Percentiles rank a stretch among this genome's conserved stretches.
Conservation (phyloP, 2,329 filamentous ascomycete species). For the Bipolaris victoriae region DNA sequence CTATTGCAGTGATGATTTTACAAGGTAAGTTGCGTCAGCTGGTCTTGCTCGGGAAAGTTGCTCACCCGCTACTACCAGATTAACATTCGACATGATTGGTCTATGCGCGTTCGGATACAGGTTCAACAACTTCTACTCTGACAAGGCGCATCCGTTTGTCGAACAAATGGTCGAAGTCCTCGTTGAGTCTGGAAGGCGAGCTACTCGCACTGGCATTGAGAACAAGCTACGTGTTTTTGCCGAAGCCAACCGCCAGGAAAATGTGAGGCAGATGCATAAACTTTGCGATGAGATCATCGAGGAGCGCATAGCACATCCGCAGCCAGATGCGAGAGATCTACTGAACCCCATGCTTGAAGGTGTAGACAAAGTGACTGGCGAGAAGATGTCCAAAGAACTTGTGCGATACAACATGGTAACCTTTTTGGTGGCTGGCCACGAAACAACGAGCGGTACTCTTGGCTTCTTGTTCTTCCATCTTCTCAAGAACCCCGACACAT, state of each 20-base stretch:
- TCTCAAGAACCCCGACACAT: constrained; percentile 10
- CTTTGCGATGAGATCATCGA: constrained; percentile 14
- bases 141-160: constrained; percentile 10
- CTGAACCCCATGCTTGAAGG: constrained; percentile 15
- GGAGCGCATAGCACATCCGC: constrained; percentile 10
- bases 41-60: too few species aligned
- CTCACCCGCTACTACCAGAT: background rate
- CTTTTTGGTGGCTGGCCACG: constrained; percentile 13
- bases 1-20: constrained; percentile 10
- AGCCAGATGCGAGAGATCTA: constrained; percentile 8
- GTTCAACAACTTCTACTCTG: constrained; percentile 16
- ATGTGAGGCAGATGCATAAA: constrained; percentile 15
- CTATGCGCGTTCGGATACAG: constrained; percentile 14
- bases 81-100: constrained; percentile 15
- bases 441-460: constrained; percentile 13
- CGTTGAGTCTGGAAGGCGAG: constrained; percentile 11
- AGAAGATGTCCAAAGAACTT: constrained; percentile 14
- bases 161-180: constrained; percentile 14
- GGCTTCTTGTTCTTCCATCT: constrained; percentile 13
- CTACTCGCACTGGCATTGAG: constrained; percentile 5
- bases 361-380: constrained; percentile 11
- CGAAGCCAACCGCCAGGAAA: constrained; percentile 11
- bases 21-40: too few species aligned
- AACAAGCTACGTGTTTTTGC: constrained; percentile 15
- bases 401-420: constrained; percentile 16